These are phyloP conservation scores for Beta corolliflora DNA, from an alignment of 179 eudicot genomes.

Conservation along the genomic window DNA sequence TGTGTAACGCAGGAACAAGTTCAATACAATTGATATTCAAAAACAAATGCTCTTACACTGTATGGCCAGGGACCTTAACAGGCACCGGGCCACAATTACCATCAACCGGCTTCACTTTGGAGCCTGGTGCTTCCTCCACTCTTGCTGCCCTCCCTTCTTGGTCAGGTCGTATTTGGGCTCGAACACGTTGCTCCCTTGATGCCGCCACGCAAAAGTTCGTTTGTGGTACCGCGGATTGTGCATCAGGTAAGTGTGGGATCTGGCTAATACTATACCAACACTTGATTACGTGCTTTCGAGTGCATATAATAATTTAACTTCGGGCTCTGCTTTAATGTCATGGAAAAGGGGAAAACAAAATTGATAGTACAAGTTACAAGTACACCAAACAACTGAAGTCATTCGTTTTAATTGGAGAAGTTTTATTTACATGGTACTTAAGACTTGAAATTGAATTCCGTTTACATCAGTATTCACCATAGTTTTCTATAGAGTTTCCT, in stretches of 20 bases:
- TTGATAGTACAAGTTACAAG: not conserved
- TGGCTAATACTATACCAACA: not conserved
- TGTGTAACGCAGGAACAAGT: conserved; percentile 7
- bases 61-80: conserved; percentile 52
- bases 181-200: conserved; percentile 25
- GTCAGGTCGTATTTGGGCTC: conserved; percentile 55
- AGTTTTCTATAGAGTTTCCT: too few species aligned
- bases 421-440: too few species aligned
- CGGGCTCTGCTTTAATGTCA: not conserved
- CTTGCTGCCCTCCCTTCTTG: conserved; percentile 35
- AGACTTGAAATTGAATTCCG: too few species aligned
- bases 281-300: not conserved
- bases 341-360: not conserved
- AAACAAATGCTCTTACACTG: conserved; percentile 44
- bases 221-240: conserved; percentile 47
- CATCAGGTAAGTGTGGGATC: not conserved
- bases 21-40: conserved; percentile 32
- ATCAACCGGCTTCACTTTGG: conserved; percentile 34
- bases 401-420: too few species aligned
- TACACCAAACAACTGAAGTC: too few species aligned
- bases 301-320: not conserved
- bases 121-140: conserved; percentile 20
- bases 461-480: too few species aligned
- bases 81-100: conserved; percentile 30
- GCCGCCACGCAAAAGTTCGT: conserved; percentile 22